Evolutionary conservation across 2,329 filamentous ascomycete species (phyloP).

Genomic region (Colletotrichum endophyticum): DNA sequence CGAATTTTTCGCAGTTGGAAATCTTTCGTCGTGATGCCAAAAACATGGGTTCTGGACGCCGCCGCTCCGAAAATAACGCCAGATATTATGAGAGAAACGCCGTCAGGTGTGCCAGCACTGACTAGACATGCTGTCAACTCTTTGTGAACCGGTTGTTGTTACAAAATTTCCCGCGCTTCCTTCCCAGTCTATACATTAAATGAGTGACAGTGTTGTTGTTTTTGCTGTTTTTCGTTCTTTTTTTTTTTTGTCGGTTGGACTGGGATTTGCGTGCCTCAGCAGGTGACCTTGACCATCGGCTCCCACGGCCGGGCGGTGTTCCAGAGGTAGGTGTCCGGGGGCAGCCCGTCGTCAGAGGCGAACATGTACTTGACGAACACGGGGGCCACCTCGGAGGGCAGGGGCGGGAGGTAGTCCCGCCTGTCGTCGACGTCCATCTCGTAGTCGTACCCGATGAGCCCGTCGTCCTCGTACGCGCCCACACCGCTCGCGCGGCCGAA

Average conservation of each 20-base stretch:
- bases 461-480: background rate
- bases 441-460: background rate
- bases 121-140: background rate
- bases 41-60: background rate
- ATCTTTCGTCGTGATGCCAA: background rate
- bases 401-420: background rate
- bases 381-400: constrained; percentile 26
- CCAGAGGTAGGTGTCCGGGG: constrained; percentile 45
- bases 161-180: background rate
- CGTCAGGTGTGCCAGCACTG: background rate
- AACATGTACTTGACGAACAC: constrained; percentile 39
- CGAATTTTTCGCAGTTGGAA: background rate
- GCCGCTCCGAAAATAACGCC: background rate
- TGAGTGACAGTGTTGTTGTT: background rate
- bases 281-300: constrained; percentile 45
- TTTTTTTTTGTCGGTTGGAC: background rate
- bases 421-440: constrained; percentile 1
- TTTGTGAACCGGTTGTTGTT: background rate
- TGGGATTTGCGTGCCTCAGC: constrained; percentile 19
- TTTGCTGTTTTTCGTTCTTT: background rate
- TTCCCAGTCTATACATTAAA: background rate
- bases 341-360: constrained; percentile 29
- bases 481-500: background rate
- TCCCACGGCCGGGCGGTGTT: constrained; percentile 46
- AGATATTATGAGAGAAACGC: background rate